Evolutionary conservation across 2,329 filamentous ascomycete genomes (phyloP), one percentile per base, ranked within the genome.

Genomic region (Fusarium poae): DNA sequence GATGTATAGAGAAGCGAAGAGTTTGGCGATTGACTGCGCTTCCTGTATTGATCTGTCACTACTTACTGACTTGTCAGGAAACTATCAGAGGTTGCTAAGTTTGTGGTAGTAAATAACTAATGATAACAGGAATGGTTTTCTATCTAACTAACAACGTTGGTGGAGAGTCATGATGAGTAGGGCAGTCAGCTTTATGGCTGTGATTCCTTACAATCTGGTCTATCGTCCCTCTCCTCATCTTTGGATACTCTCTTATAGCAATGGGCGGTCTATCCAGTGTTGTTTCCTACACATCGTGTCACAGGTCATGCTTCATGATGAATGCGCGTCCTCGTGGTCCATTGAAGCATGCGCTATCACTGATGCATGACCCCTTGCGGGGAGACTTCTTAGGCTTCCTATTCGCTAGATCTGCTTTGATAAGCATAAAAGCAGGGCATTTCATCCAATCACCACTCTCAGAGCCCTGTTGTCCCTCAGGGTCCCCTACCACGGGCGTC

Each of bases 401-500:
- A 70, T 70, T 70, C 18, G 67, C 3, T 44, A 6, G 3, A 4
- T 0, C 2, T 13, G 21, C 39, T 54, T 48, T 54, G 43, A 50
- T 70, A 65, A 65, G 29, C 62, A 18, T 18, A 13, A 2, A 20
- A 21, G 2, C 10, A 13, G 13, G 11, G 1, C 1, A 11, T 2
- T 9, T 9, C 13, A 6, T 7, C 67, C 67, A 70, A 69, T 70
- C 57, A 67, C 3, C 23, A 8, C 35, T 20, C n/a, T 15, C 29
- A 0, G 1, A 25, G n/a, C 16, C 34, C 35, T 48, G 35, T 30
- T 35, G 32, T 21, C 64, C 35, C 61, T 71, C 68, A 70, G 61
- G 68, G 68, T 70, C 61, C 64, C 53, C 55, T 49, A 55, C 35
- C 40, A 70, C 66, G n/a, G n/a, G n/a, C n/a, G 66, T 64, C 67